These are phyloP conservation scores for Aphanoascus verrucosus DNA, from an alignment of 2,329 filamentous ascomycete genomes.

Conservation along the genomic window DNA sequence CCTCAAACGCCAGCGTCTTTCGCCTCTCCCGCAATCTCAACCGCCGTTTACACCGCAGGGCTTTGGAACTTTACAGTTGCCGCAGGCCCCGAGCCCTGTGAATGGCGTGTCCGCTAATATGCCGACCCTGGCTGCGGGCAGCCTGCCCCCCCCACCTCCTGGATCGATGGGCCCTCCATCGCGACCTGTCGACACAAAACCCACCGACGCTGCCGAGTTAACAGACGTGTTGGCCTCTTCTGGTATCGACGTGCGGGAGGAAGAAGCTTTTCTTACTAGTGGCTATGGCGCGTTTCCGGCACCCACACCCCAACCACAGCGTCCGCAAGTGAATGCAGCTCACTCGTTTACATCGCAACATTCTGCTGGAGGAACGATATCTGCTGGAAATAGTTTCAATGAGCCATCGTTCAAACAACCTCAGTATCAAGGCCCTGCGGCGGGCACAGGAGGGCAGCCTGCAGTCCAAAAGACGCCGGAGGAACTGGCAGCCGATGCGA, in stretches of 20 bases:
- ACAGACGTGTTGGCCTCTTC: conserved; percentile 76
- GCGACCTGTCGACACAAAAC: conserved; percentile 41
- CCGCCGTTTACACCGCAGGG: conserved; percentile 45
- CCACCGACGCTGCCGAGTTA: conserved; percentile 54
- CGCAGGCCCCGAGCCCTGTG: conserved; percentile 19
- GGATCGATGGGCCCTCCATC: conserved; percentile 55
- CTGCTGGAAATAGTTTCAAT: conserved; percentile 41
- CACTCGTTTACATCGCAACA: conserved; percentile 32
- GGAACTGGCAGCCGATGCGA: conserved; percentile 37
- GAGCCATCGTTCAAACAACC: conserved; percentile 39
- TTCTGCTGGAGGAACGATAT: conserved; percentile 31
- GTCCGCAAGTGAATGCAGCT: conserved; percentile 34
- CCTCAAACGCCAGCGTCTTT: conserved; percentile 61
- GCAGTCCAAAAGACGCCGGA: conserved; percentile 5
- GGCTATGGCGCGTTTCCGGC: conserved; percentile 40
- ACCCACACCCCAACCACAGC: conserved; percentile 34
- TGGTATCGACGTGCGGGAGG: conserved; percentile 75
- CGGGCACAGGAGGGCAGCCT: conserved; percentile 46
- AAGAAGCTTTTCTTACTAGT: conserved; percentile 68
- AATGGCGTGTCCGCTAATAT: conserved; percentile 42
- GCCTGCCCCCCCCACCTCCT: conserved; percentile 26
- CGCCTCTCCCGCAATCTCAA: conserved; percentile 54
- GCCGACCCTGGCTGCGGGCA: conserved; percentile 30
- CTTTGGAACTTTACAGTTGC: conserved; percentile 39
- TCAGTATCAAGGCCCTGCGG: conserved; percentile 43